Evolutionary conservation across 2,329 filamentous ascomycete genomes (phyloP).

Genomic region (Fusarium sp.): DNA sequence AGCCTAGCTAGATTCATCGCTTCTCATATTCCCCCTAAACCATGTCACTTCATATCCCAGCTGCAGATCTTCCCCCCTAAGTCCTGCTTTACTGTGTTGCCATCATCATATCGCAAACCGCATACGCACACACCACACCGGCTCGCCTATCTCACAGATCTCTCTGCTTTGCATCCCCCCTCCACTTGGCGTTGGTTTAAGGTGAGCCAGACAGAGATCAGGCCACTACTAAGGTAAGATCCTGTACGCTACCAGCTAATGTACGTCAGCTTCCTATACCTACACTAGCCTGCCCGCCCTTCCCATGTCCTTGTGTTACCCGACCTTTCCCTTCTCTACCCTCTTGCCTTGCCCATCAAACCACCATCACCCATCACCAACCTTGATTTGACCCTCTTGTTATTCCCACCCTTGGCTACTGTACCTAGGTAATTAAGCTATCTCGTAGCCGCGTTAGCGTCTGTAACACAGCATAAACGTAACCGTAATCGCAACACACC

Average conservation of each 20-base stretch:
- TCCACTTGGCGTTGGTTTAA: conserved; percentile 33
- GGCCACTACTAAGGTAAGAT: conserved; percentile 19
- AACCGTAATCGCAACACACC: conserved; percentile 39
- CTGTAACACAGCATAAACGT: conserved; percentile 37
- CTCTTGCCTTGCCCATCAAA: conserved; percentile 28
- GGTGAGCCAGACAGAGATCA: conserved; percentile 20
- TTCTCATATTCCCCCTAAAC: conserved; percentile 9
- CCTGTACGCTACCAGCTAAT: background rate
- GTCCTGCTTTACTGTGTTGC: conserved; percentile 2
- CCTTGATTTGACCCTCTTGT: conserved; percentile 31
- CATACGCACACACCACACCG: conserved; percentile 28
- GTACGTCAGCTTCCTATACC: background rate
- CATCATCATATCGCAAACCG: conserved; percentile 14
- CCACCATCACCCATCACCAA: conserved; percentile 26
- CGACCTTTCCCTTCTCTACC: conserved; percentile 37
- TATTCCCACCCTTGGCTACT: conserved; percentile 36
- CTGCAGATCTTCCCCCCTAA: conserved; percentile 20
- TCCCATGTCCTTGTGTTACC: conserved; percentile 40
- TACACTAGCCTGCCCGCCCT: conserved; percentile 14
- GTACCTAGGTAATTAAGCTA: background rate
- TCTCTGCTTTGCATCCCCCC: conserved; percentile 4
- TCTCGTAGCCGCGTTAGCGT: conserved; percentile 38
- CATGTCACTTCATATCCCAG: conserved; percentile 18
- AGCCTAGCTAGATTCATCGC: conserved; percentile 24
- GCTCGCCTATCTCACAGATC: conserved; percentile 35